Evolutionary conservation across 2,329 filamentous ascomycete species (phyloP).

Genomic region (Diplodia intermedia): DNA sequence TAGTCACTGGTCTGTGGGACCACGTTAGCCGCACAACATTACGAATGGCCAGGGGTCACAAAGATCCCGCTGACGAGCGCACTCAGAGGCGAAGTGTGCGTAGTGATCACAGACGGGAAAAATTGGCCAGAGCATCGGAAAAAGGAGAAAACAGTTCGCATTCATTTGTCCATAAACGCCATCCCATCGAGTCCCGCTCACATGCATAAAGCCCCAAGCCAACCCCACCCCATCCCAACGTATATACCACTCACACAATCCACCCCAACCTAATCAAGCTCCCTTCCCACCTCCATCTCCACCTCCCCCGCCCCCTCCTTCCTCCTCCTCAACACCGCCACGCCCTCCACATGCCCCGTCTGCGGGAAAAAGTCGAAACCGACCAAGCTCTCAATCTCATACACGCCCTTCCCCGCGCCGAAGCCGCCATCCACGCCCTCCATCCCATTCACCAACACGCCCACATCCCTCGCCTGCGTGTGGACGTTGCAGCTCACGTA

Average conservation of each 20-base stretch:
- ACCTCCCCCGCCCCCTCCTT: not conserved
- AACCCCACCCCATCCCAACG: not conserved
- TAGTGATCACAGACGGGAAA: no score
- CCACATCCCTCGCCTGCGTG: conserved; percentile 93
- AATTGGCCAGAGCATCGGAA: no score
- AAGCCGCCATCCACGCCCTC: conserved; percentile 48
- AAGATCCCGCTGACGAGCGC: no score
- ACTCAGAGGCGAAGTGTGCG: no score
- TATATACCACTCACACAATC: not conserved
- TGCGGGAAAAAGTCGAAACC: conserved; percentile 99
- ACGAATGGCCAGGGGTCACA: no score
- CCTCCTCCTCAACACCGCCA: conserved; percentile 63
- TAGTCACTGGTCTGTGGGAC: no score
- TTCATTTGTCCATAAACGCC: no score
- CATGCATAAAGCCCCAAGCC: not conserved
- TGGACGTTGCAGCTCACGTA: conserved; percentile 99
- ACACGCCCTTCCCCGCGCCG: conserved; percentile 56
- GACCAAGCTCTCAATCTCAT: conserved; percentile 86
- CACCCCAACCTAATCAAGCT: not conserved
- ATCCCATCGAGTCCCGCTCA: not conserved
- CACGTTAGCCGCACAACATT: no score
- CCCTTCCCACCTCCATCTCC: not conserved
- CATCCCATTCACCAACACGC: conserved; percentile 79
- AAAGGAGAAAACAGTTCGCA: no score
- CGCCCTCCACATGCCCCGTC: conserved; percentile 71